A percentile compares a stretch with the other conserved stretches of the same genome.
phyloP scores from a whole-genome alignment of 257 asterid species.

The Linaria vulgaris region DNA sequence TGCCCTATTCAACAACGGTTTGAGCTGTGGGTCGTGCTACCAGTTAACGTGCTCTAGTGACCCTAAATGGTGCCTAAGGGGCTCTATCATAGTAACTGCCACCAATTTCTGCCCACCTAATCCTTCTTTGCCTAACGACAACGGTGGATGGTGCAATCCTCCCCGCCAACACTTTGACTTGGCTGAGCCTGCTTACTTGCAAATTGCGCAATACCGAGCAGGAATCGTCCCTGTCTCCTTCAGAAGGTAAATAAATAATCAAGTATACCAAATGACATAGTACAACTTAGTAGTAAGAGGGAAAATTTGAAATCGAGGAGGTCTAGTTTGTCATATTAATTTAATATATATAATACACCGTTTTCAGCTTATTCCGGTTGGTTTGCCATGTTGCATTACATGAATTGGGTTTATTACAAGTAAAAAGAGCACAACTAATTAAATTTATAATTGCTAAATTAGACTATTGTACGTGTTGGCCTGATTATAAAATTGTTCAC shows the following conservation, averaged over 20 bases:
- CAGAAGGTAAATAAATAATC: conserved; percentile 11
- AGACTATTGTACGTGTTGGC: no score
- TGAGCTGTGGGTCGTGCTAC: conserved; percentile 11
- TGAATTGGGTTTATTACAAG: no score
- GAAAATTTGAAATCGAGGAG: no score
- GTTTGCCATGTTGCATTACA: no score
- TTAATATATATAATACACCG: no score
- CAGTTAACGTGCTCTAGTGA: conserved; percentile 14
- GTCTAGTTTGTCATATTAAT: no score
- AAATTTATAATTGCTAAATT: no score
- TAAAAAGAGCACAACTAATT: no score
- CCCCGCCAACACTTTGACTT: conserved; percentile 89
- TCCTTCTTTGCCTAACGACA: conserved; percentile 64
- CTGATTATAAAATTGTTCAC: no score
- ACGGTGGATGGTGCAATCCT: conserved; percentile 98
- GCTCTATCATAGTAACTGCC: conserved; percentile 42
- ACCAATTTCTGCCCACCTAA: conserved; percentile 95
- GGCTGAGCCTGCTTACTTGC: conserved; percentile 83
- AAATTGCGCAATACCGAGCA: conserved; percentile 74
- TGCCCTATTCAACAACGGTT: conserved; percentile 11
- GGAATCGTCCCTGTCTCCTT: conserved; percentile 85
- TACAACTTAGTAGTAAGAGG: no score
- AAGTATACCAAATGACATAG: no score
- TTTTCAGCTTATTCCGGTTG: no score
- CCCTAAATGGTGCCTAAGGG: conserved; percentile 3